phyloP scores from a whole-genome alignment of 441 rosid species.

The Brassica balearica region DNA sequence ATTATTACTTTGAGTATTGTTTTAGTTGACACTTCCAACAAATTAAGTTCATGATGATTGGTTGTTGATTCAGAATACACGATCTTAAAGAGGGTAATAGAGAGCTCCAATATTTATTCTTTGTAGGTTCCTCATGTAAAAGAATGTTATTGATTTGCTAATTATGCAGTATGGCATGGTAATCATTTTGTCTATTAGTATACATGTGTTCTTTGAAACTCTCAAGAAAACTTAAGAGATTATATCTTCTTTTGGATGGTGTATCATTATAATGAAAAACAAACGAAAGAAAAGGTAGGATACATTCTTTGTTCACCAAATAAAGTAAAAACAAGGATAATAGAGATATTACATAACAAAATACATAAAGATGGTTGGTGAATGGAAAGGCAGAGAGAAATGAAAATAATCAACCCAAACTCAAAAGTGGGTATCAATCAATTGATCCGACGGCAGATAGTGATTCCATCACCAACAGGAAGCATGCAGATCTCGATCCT shows the following conservation, averaged over 20 bases:
- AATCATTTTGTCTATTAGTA: not conserved
- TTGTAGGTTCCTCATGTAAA: too few species aligned
- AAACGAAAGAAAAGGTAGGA: not conserved
- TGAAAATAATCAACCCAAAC: conserved; percentile 13
- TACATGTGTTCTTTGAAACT: not conserved
- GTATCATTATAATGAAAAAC: not conserved
- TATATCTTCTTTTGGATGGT: not conserved
- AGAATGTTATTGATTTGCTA: too few species aligned
- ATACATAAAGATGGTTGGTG: conserved; percentile 31
- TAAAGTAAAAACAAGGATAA: conserved; percentile 13
- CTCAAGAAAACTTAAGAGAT: too few species aligned
- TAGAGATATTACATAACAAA: conserved; percentile 30
- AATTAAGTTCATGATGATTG: not conserved
- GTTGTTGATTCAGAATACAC: not conserved
- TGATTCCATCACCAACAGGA: conserved; percentile 94
- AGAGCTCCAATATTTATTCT: too few species aligned
- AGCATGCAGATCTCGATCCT: conserved; percentile 97
- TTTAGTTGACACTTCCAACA: not conserved
- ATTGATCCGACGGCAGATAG: conserved; percentile 91
- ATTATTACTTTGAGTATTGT: not conserved
- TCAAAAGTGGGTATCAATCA: conserved; percentile 40
- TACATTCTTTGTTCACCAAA: conserved; percentile 28
- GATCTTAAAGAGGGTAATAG: too few species aligned
- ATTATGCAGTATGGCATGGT: too few species aligned
- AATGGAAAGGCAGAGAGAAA: not conserved